These are phyloP conservation scores for Trametes cingulata DNA, from an alignment of 768 basidiomycete genomes.

Conservation along the genomic window DNA sequence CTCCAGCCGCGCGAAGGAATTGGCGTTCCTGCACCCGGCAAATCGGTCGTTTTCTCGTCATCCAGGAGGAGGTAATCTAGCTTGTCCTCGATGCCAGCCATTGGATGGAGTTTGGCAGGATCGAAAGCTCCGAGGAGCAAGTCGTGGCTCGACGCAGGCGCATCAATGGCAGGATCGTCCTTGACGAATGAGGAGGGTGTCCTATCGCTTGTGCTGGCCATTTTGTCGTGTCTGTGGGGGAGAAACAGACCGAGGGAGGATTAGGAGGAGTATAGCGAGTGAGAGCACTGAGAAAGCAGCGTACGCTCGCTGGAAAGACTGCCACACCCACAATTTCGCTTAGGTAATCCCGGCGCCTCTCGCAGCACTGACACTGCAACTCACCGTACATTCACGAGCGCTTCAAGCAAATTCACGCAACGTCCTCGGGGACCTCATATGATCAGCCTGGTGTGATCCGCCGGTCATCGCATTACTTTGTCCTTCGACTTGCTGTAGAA, in stretches of 20 bases:
- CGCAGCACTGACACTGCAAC: background rate
- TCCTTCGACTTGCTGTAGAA: too few relatives aligned
- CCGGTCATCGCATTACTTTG: too few relatives aligned
- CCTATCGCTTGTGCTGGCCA: constrained; percentile 13
- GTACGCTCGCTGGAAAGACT: constrained; percentile 6
- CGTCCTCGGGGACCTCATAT: too few relatives aligned
- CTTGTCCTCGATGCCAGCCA: constrained; percentile 90
- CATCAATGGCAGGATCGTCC: constrained; percentile 7
- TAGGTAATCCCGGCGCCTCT: constrained; percentile 14
- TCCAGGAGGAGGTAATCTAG: constrained; percentile 95
- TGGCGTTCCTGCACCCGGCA: constrained; percentile 88
- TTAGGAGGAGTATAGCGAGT: constrained; percentile 11
- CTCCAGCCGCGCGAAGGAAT: constrained; percentile 97
- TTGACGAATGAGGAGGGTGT: constrained; percentile 8
- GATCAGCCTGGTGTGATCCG: too few relatives aligned
- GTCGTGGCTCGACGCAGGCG: constrained; percentile 49
- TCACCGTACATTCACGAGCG: background rate
- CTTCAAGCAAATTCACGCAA: background rate
- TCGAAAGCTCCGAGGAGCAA: constrained; percentile 87
- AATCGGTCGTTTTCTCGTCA: constrained; percentile 90
- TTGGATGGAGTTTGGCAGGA: constrained; percentile 89
- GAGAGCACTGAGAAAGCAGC: constrained; percentile 18
- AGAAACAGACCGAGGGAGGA: background rate
- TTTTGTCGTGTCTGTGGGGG: background rate
- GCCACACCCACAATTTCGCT: constrained; percentile 11